These are phyloP conservation scores for Bullera alba DNA, from an alignment of 768 basidiomycete species.

Conservation along the genomic window DNA sequence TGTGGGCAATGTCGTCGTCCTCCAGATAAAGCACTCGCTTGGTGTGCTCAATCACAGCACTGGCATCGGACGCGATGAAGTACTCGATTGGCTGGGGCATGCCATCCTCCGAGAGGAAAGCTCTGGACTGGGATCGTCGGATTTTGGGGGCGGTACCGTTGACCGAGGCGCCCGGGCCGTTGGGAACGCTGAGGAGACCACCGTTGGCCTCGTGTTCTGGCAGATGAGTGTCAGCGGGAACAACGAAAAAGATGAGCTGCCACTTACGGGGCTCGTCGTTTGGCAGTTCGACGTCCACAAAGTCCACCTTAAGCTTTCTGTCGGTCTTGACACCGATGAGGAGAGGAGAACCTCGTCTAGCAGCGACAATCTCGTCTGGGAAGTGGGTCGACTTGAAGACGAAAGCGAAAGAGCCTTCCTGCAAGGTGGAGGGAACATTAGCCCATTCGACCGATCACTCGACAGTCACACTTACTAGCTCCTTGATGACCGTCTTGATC, in stretches of 20 bases:
- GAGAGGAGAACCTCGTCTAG: constrained; percentile 92
- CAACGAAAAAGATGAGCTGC: no score
- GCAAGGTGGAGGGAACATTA: no score
- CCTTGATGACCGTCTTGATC: constrained; percentile 91
- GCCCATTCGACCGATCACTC: background rate
- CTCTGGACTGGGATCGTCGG: constrained; percentile 86
- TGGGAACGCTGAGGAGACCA: constrained; percentile 62
- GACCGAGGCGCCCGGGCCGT: constrained; percentile 51
- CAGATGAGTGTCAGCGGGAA: background rate
- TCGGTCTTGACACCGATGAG: constrained; percentile 98
- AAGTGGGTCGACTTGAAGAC: constrained; percentile 96
- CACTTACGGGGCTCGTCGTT: constrained; percentile 51
- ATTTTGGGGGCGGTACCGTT: constrained; percentile 54
- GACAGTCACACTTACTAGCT: constrained; percentile 53
- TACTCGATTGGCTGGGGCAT: constrained; percentile 98
- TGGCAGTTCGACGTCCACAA: constrained; percentile 94
- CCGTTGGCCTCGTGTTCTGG: constrained; percentile 2
- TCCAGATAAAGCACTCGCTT: constrained; percentile 98
- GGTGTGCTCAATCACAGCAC: constrained; percentile 96
- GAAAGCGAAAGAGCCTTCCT: constrained; percentile 96
- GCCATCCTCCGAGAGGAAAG: constrained; percentile 97
- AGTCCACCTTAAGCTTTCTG: constrained; percentile 99
- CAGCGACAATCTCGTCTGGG: constrained; percentile 91
- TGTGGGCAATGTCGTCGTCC: constrained; percentile 98
- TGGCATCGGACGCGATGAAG: constrained; percentile 96